phyloP scores from a whole-genome alignment of 1,139 yeast genomes.

The Diutina scorzettiae region DNA sequence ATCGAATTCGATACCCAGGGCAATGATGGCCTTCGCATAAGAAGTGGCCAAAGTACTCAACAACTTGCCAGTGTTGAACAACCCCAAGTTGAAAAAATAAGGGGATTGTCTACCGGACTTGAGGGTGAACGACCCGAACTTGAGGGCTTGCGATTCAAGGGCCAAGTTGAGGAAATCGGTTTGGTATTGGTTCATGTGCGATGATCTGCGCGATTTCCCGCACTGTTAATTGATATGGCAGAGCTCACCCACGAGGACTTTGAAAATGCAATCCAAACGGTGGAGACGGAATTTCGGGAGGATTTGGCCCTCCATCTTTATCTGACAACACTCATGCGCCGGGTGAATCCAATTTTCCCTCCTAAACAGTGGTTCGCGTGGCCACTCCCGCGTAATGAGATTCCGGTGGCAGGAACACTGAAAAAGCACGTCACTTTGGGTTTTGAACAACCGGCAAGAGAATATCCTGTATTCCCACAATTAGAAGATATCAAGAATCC shows the following conservation, averaged over 20 bases:
- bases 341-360: conserved; percentile 1
- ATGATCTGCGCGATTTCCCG: too few species aligned
- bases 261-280: not conserved
- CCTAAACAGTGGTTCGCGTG: not conserved
- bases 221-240: too few species aligned
- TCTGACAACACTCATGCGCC: conserved; percentile 1
- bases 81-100: conserved; percentile 89
- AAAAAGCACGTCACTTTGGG: not conserved
- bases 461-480: not conserved
- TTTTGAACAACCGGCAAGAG: not conserved
- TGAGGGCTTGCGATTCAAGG: conserved; percentile 65
- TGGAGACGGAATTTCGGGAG: not conserved
- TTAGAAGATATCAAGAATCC: not conserved
- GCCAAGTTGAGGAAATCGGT: conserved; percentile 70
- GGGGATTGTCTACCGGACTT: conserved; percentile 94
- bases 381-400: not conserved
- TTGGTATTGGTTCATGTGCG: conserved; percentile 30
- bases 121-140: conserved; percentile 79
- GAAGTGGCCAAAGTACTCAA: conserved; percentile 74
- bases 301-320: conserved; percentile 1
- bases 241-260: not conserved
- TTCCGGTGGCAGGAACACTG: not conserved
- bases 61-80: conserved; percentile 70
- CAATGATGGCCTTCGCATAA: conserved; percentile 79
- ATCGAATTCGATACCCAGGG: conserved; percentile 73